phyloP scores from a whole-genome alignment of 78 protist genomes.

The Dictyostelium purpureum region DNA sequence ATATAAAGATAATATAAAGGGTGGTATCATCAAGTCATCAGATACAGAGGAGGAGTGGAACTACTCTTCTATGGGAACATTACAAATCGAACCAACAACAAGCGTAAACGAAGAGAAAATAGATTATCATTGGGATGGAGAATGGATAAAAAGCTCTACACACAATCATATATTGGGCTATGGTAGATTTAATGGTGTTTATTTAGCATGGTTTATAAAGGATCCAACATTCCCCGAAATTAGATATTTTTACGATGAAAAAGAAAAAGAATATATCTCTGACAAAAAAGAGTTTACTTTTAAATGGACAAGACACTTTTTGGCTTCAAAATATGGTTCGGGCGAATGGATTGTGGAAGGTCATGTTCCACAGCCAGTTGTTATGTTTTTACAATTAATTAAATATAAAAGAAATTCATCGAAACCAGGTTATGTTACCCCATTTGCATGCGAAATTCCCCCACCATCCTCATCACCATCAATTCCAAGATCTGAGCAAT shows the following conservation, averaged over 20 bases:
- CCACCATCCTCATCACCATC: neutral
- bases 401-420: constrained; percentile 42
- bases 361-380: constrained; percentile 72
- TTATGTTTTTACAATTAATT: constrained; percentile 31
- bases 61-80: constrained; percentile 30
- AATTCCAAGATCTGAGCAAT: neutral
- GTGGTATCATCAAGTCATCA: constrained; percentile 65
- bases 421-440: neutral
- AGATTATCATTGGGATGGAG: constrained; percentile 78
- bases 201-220: constrained; percentile 44
- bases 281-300: neutral
- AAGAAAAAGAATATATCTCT: constrained; percentile 38
- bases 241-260: constrained; percentile 55
- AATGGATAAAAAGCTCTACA: constrained; percentile 43
- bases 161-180: neutral
- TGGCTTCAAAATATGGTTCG: constrained; percentile 43
- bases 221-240: constrained; percentile 18
- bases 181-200: constrained; percentile 74
- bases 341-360: constrained; percentile 78
- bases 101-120: neutral
- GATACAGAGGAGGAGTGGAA: constrained; percentile 49
- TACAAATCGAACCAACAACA: constrained; percentile 8
- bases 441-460: neutral
- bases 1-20: constrained; percentile 64
- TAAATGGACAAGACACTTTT: constrained; percentile 75